Percentiles rank a stretch among this genome's conserved stretches.
Evolutionary conservation across 352 stramenopile species (phyloP).

Genomic region (Phytophthora cactorum): DNA sequence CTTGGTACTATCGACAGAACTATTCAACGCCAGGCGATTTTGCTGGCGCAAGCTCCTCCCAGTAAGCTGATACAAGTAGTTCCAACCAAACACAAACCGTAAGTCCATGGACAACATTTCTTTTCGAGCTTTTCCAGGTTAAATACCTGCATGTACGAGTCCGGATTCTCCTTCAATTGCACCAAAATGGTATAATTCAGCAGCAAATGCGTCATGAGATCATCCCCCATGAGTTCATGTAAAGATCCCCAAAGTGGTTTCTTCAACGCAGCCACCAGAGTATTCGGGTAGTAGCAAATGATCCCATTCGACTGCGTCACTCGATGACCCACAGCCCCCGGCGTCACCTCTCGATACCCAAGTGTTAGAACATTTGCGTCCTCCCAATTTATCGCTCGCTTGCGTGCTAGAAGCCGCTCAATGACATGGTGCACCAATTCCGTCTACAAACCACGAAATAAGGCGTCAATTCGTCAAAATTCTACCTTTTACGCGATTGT

Average conservation of each 20-base stretch:
- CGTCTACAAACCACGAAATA: constrained; percentile 26
- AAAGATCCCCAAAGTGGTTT: constrained; percentile 55
- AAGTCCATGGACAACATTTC: neutral
- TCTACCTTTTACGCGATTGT: neutral
- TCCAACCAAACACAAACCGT: neutral
- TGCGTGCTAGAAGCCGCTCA: constrained; percentile 52
- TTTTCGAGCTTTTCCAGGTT: neutral
- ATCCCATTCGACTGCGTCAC: constrained; percentile 64
- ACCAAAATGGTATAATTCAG: constrained; percentile 69
- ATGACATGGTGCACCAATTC: constrained; percentile 62
- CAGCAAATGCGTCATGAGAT: constrained; percentile 70
- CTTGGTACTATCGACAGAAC: constrained; percentile 1
- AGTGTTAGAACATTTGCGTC: constrained; percentile 74
- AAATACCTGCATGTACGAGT: constrained; percentile 66
- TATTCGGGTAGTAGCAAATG: constrained; percentile 82
- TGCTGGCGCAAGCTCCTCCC: constrained; percentile 59
- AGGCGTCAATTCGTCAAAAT: neutral
- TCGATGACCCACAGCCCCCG: constrained; percentile 50
- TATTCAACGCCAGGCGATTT: neutral
- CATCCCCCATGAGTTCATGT: constrained; percentile 66
- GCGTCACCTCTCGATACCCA: constrained; percentile 63
- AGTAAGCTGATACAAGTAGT: constrained; percentile 33
- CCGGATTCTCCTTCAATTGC: constrained; percentile 31
- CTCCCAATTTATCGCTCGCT: constrained; percentile 40
- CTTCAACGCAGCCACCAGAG: constrained; percentile 66